A percentile compares a stretch with the other conserved stretches of the same genome.
These are phyloP conservation scores for Myrica gale DNA, from an alignment of 306 rosid genomes.

Conservation along the genomic window DNA sequence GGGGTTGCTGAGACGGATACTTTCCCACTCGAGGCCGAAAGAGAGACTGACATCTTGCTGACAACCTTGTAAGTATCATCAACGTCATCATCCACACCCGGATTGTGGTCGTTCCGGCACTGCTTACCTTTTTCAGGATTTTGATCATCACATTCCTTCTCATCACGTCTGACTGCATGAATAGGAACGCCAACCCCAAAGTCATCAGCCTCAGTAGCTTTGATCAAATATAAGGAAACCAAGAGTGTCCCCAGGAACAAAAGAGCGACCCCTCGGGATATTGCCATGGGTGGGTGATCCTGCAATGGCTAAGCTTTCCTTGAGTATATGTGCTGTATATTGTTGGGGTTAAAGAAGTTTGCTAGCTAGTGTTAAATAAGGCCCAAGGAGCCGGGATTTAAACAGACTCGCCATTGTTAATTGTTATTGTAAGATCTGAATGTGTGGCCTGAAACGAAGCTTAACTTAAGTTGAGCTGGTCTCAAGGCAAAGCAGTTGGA, in stretches of 20 bases:
- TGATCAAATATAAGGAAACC: constrained; percentile 26
- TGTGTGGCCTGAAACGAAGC: constrained; percentile 6
- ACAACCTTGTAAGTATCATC: constrained; percentile 44
- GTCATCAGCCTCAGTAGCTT: constrained; percentile 17
- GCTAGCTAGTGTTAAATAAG: background rate
- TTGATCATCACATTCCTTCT: background rate
- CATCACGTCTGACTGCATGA: constrained; percentile 18
- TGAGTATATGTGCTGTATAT: background rate
- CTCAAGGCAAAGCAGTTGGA: constrained; percentile 20
- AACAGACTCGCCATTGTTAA: background rate
- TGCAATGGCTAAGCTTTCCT: background rate
- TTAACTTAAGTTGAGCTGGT: constrained; percentile 38
- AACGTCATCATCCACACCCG: constrained; percentile 32
- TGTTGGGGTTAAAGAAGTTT: background rate
- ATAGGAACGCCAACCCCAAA: background rate
- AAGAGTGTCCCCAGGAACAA: constrained; percentile 32
- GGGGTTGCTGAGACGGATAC: background rate
- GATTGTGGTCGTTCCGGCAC: constrained; percentile 26
- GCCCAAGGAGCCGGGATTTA: constrained; percentile 13
- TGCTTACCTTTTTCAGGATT: constrained; percentile 22
- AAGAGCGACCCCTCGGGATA: constrained; percentile 30
- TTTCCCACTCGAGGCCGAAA: background rate
- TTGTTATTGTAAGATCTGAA: constrained; percentile 26
- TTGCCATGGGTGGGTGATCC: constrained; percentile 17
- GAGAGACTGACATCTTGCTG: constrained; percentile 16